Conservation (phyloP, 1,284 basidiomycete species). For the Apiotrichum porosum region DNA sequence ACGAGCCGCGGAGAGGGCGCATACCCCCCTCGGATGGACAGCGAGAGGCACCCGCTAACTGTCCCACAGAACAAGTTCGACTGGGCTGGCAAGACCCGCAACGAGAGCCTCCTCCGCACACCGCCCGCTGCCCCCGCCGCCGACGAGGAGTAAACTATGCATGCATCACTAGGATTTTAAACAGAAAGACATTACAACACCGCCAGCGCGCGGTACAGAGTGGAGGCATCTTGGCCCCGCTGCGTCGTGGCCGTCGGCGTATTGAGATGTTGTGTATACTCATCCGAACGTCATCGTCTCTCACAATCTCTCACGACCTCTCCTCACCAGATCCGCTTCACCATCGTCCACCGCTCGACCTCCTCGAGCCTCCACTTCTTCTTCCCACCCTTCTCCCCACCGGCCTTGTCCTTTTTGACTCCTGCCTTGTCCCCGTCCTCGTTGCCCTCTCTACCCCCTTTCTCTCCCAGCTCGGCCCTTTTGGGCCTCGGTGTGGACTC, state of each 20-base stretch:
- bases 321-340: slow-evolving; percentile 91
- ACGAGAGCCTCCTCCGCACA: slow-evolving; percentile 26
- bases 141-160: slow-evolving; percentile 11
- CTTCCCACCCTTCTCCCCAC: slow-evolving; percentile 48
- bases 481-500: neutral
- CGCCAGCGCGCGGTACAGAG: too few relatives aligned
- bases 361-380: slow-evolving; percentile 70
- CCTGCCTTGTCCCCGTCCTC: neutral
- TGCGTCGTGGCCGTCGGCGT: too few relatives aligned
- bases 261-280: too few relatives aligned
- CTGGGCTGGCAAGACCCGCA: slow-evolving; percentile 42
- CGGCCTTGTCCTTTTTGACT: neutral
- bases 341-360: slow-evolving; percentile 86
- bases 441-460: neutral
- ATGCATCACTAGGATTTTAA: slow-evolving; percentile 18
- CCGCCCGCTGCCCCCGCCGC: too few relatives aligned
- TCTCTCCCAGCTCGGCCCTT: slow-evolving; percentile 57
- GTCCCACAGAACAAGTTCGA: slow-evolving; percentile 33
- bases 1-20: too few relatives aligned
- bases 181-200: neutral
- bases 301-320: too few relatives aligned
- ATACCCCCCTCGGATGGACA: too few relatives aligned
- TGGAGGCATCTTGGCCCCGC: too few relatives aligned
- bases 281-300: too few relatives aligned
- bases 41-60: too few relatives aligned